Conservation (phyloP, 768 basidiomycete species). For the Leccinum imitatum region DNA sequence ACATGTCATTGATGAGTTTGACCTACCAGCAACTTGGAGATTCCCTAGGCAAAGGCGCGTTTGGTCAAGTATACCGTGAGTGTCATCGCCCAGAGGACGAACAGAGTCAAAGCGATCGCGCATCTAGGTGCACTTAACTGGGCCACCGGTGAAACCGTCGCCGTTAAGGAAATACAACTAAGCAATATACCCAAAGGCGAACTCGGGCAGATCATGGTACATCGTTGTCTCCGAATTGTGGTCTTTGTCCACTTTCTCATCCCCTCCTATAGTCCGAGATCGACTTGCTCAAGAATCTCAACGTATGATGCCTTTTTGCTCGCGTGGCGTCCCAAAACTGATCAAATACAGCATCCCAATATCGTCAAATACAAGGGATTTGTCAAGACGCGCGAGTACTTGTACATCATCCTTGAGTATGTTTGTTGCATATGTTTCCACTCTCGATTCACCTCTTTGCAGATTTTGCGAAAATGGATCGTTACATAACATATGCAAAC, state of each 20-base stretch:
- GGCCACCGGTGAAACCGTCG: slow-evolving; percentile 97
- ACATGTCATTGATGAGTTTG: slow-evolving; percentile 8
- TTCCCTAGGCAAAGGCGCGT: slow-evolving; percentile 93
- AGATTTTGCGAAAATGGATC: slow-evolving; percentile 98
- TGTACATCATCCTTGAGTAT: slow-evolving; percentile 96
- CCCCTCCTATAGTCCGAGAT: slow-evolving; percentile 76
- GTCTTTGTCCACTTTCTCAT: slow-evolving; percentile 9
- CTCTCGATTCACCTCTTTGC: slow-evolving; percentile 9
- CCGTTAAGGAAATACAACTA: slow-evolving; percentile 96
- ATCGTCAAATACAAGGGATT: slow-evolving; percentile 99
- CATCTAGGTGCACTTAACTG: slow-evolving; percentile 80
- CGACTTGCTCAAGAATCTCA: slow-evolving; percentile 93
- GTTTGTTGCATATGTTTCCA: slow-evolving; percentile 24
- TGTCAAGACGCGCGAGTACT: slow-evolving; percentile 88
- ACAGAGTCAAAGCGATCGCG: slow-evolving; percentile 70
- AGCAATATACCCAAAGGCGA: slow-evolving; percentile 92
- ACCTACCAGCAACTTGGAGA: slow-evolving; percentile 85
- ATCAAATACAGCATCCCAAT: slow-evolving; percentile 73
- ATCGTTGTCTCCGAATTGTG: neutral
- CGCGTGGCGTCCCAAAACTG: slow-evolving; percentile 5
- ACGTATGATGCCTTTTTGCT: slow-evolving; percentile 50
- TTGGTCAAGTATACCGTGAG: slow-evolving; percentile 96
- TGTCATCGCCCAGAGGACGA: slow-evolving; percentile 30
- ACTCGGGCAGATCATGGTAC: slow-evolving; percentile 95
- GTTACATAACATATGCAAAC: slow-evolving; percentile 90